Percentiles rank a stretch among this genome's conserved stretches.
phyloP scores from a whole-genome alignment of 2,329 filamentous ascomycete genomes.

The Aaosphaeria arxii region DNA sequence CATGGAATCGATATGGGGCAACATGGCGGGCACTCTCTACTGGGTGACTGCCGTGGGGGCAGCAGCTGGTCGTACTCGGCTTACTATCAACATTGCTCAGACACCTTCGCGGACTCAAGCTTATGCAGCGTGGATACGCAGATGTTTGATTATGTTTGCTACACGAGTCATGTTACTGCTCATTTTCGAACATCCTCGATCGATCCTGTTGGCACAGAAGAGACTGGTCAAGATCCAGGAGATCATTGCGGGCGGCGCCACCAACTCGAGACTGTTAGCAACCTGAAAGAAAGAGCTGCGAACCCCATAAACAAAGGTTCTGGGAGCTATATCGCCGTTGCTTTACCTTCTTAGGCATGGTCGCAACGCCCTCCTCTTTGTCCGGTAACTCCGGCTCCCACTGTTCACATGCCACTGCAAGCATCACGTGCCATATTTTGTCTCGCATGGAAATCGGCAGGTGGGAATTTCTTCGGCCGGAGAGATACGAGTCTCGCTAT shows the following conservation, averaged over 20 bases:
- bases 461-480: too few relatives aligned
- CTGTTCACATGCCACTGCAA: too few relatives aligned
- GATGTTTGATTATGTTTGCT: conserved; percentile 26
- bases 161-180: conserved; percentile 22
- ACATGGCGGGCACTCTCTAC: conserved; percentile 33
- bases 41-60: conserved; percentile 31
- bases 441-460: too few relatives aligned
- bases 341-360: too few relatives aligned
- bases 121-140: conserved; percentile 20
- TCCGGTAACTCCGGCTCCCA: too few relatives aligned
- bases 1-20: conserved; percentile 23
- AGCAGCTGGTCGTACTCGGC: conserved; percentile 21
- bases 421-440: too few relatives aligned
- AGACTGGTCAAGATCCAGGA: conserved; percentile 26
- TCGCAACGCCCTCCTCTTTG: too few relatives aligned
- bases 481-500: too few relatives aligned
- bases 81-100: conserved; percentile 9
- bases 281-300: too few relatives aligned
- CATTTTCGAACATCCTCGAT: conserved; percentile 23
- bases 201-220: conserved; percentile 21
- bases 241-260: conserved; percentile 7
- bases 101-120: conserved; percentile 7
- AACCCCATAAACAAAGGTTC: too few relatives aligned
- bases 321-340: too few relatives aligned
- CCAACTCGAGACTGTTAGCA: too few relatives aligned